Percentiles rank a stretch among this genome's conserved stretches.
Evolutionary conservation across 169 alveolate species (phyloP).

Genomic region (Cryptosporidium sp.): DNA sequence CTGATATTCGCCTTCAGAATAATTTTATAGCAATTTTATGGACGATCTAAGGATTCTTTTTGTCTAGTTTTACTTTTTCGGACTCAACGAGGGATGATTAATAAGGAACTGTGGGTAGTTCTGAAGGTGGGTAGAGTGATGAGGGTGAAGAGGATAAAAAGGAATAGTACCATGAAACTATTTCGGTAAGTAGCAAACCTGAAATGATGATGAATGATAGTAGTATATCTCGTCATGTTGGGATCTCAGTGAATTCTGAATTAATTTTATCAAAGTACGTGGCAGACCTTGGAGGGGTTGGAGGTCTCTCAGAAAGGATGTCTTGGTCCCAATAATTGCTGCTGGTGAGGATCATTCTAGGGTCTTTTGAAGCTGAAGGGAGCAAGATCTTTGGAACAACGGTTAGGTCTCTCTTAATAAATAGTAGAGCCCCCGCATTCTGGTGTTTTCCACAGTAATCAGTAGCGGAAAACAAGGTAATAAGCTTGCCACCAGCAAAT

Average conservation of each 20-base stretch:
- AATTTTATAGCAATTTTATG: too few species aligned
- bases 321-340: constrained; percentile 60
- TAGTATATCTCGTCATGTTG: neutral
- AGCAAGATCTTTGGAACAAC: constrained; percentile 97
- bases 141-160: neutral
- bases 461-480: constrained; percentile 99
- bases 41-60: neutral
- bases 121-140: too few species aligned
- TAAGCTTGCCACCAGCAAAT: constrained; percentile 99
- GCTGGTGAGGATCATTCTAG: constrained; percentile 1
- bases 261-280: constrained; percentile 59
- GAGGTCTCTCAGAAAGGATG: constrained; percentile 63
- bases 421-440: constrained; percentile 95
- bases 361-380: constrained; percentile 89
- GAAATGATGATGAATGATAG: neutral
- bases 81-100: too few species aligned
- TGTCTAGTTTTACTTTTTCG: neutral
- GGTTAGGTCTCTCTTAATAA: constrained; percentile 95
- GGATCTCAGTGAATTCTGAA: constrained; percentile 21
- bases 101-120: too few species aligned
- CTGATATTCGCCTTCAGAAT: too few species aligned
- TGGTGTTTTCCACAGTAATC: constrained; percentile 99
- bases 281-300: constrained; percentile 74
- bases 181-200: neutral
- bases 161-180: too few species aligned